Percentiles rank a stretch among this genome's conserved stretches.
Evolutionary conservation across 306 rosid genomes (phyloP).

Genomic region (Abrus precatorius): DNA sequence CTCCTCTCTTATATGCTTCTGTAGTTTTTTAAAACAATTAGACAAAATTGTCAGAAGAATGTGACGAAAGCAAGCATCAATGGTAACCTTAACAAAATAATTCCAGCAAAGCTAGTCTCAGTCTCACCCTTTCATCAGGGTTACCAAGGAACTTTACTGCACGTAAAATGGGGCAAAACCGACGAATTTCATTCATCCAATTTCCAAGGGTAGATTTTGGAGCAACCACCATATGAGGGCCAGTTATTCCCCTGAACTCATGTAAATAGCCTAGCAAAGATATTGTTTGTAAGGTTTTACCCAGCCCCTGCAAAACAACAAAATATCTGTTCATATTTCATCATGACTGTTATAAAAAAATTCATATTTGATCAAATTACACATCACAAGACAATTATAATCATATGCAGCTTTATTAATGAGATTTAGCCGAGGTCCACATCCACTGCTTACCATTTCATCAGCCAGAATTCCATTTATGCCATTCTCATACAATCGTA

Average conservation of each 20-base stretch:
- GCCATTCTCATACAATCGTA: conserved; percentile 94
- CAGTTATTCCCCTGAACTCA: conserved; percentile 91
- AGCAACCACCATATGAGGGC: conserved; percentile 99
- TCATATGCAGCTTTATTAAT: conserved; percentile 8
- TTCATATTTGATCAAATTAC: conserved; percentile 13
- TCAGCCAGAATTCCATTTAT: conserved; percentile 99
- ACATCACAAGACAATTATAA: background rate
- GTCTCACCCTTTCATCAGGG: conserved; percentile 92
- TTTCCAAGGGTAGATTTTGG: conserved; percentile 99
- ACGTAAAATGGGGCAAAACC: conserved; percentile 89
- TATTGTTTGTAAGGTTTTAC: conserved; percentile 96
- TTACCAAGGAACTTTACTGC: conserved; percentile 96
- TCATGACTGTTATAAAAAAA: conserved; percentile 24
- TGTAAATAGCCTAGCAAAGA: conserved; percentile 93
- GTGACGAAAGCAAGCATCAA: background rate
- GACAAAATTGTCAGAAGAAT: background rate
- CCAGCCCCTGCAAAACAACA: conserved; percentile 80
- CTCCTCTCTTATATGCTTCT: conserved; percentile 88
- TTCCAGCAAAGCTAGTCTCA: conserved; percentile 46
- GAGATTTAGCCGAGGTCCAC: background rate
- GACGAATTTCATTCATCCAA: conserved; percentile 99
- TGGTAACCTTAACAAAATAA: conserved; percentile 13
- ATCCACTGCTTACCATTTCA: conserved; percentile 79
- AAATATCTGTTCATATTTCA: background rate
- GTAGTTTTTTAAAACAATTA: conserved; percentile 44